These are phyloP conservation scores for Mrakia blollopis DNA, from an alignment of 768 basidiomycete species.

Conservation along the genomic window DNA sequence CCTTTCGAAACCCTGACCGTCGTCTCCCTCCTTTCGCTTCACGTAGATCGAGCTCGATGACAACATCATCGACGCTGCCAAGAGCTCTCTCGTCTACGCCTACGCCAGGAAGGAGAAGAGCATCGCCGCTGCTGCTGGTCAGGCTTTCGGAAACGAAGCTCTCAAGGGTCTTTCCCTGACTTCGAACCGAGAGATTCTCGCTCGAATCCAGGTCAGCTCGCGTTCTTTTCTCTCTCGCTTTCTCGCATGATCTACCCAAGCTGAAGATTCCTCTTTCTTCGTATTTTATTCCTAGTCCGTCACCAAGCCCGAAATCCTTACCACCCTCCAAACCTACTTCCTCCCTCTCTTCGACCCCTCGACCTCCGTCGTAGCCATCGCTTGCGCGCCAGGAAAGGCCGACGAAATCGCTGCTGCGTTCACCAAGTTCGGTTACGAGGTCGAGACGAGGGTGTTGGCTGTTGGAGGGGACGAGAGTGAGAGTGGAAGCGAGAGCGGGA, in stretches of 20 bases:
- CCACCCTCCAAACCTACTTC: conserved; percentile 65
- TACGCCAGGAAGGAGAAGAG: conserved; percentile 79
- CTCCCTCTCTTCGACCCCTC: conserved; percentile 75
- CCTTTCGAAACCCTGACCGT: not conserved
- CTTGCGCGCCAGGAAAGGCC: conserved; percentile 74
- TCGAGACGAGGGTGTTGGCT: conserved; percentile 48
- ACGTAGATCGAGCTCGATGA: conserved; percentile 70
- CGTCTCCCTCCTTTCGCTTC: conserved; percentile 19
- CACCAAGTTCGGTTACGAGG: conserved; percentile 64
- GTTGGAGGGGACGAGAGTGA: conserved; percentile 18
- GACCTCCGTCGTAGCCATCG: conserved; percentile 71
- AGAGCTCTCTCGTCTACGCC: conserved; percentile 81
- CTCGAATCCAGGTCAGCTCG: conserved; percentile 54
- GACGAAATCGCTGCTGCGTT: conserved; percentile 65
- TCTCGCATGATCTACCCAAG: not conserved
- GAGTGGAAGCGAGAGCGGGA: conserved; percentile 24
- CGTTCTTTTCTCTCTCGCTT: not conserved
- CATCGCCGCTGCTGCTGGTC: conserved; percentile 73
- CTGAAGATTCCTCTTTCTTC: too few species aligned
- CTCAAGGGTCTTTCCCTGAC: conserved; percentile 76
- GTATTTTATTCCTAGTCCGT: conserved; percentile 51
- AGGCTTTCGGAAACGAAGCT: conserved; percentile 84
- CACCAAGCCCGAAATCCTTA: conserved; percentile 69
- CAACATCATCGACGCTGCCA: conserved; percentile 79
- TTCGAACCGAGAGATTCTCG: conserved; percentile 68